Conservation (phyloP, 2,329 filamentous ascomycete species). For the Didymella pomorum region DNA sequence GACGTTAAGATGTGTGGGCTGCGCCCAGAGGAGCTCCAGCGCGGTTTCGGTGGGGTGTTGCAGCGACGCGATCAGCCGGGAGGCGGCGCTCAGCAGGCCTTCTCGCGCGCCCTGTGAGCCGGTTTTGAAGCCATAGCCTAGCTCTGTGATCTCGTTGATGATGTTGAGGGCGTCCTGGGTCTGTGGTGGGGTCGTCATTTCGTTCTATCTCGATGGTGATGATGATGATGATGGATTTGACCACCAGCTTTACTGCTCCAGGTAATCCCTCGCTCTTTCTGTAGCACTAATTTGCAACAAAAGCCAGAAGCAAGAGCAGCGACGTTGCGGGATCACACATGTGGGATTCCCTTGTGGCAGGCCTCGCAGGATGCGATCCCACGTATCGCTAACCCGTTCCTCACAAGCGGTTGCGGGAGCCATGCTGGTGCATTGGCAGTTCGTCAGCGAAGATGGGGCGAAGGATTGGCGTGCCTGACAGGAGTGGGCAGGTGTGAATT, state of each 20-base stretch:
- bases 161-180: conserved; percentile 22
- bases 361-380: conserved; percentile 1
- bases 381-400: conserved; percentile 2
- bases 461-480: conserved; percentile 6
- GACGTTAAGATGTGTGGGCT: conserved; percentile 31
- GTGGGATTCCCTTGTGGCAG: conserved; percentile 7
- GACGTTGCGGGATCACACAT: conserved; percentile 2
- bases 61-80: conserved; percentile 35
- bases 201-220: too few species aligned
- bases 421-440: not conserved
- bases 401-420: not conserved
- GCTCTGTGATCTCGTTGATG: conserved; percentile 29
- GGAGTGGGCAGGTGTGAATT: not conserved
- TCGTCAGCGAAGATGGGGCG: conserved; percentile 8
- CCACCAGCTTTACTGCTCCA: not conserved
- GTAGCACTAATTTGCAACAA: not conserved
- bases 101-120: conserved; percentile 28
- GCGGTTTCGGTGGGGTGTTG: conserved; percentile 37
- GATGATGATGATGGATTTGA: not conserved
- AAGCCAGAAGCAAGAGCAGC: not conserved
- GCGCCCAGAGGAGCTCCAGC: conserved; percentile 33
- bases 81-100: conserved; percentile 29
- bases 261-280: conserved; percentile 3
- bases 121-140: conserved; percentile 30
- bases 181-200: not conserved